A percentile compares a stretch with the other conserved stretches of the same genome.
phyloP scores from a whole-genome alignment of 805 yeast genomes.

The Cyberlindnera petersonii region DNA sequence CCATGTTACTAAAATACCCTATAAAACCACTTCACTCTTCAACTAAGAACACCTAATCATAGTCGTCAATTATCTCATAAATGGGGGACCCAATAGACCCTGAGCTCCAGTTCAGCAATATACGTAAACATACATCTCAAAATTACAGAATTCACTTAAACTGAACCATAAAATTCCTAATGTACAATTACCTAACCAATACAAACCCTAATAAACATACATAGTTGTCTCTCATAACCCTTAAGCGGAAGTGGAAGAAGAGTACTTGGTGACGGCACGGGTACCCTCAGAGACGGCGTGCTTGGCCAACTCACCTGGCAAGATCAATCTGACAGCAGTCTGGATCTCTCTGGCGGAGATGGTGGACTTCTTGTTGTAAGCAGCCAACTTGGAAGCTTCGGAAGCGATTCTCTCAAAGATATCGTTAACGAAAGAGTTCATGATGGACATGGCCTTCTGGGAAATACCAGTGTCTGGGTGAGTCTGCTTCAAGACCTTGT shows the following conservation, averaged over 20 bases:
- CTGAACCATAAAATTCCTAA: conserved; percentile 30
- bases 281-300: conserved; percentile 99
- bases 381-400: conserved; percentile 98
- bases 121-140: too few species aligned
- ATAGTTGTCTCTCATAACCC: conserved; percentile 7
- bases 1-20: too few species aligned
- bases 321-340: conserved; percentile 96
- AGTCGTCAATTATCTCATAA: too few species aligned
- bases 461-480: conserved; percentile 99
- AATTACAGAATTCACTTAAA: background rate
- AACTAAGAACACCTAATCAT: too few species aligned
- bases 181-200: conserved; percentile 30
- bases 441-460: conserved; percentile 96
- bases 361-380: conserved; percentile 98
- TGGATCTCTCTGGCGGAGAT: conserved; percentile 98
- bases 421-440: conserved; percentile 98
- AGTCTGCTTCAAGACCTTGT: conserved; percentile 97
- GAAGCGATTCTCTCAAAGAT: conserved; percentile 97
- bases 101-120: too few species aligned
- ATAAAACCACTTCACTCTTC: too few species aligned
- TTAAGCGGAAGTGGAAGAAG: conserved; percentile 56
- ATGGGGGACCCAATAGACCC: too few species aligned
- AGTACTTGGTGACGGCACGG: conserved; percentile 96
- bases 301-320: conserved; percentile 98
- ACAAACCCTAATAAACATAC: conserved; percentile 28